phyloP scores from a whole-genome alignment of 805 yeast genomes.

The Clavispora carvajalis region DNA sequence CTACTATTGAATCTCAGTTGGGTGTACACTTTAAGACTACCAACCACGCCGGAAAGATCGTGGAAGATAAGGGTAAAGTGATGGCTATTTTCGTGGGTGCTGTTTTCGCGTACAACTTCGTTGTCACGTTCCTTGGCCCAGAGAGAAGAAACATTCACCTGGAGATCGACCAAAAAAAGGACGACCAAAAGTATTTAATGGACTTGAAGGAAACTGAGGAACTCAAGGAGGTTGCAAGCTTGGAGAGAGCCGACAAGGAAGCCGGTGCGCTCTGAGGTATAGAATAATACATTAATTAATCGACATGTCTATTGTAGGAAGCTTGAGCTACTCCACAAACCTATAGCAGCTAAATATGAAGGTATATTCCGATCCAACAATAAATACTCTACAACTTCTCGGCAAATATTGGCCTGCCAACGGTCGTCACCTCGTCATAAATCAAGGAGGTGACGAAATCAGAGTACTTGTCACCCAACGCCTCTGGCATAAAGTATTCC shows the following conservation, averaged over 20 bases:
- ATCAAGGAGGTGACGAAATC: constrained; percentile 74
- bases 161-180: constrained; percentile 1
- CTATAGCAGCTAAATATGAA: neutral
- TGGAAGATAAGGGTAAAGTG: constrained; percentile 50
- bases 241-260: constrained; percentile 2
- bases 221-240: neutral
- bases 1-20: constrained; percentile 62
- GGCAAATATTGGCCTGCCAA: constrained; percentile 38
- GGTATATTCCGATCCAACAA: constrained; percentile 1
- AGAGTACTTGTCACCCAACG: constrained; percentile 64
- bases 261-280: neutral
- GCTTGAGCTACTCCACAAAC: no score
- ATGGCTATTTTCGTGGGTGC: constrained; percentile 67
- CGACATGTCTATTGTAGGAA: neutral
- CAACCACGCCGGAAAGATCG: constrained; percentile 17
- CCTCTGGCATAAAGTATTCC: constrained; percentile 66
- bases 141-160: constrained; percentile 35
- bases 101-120: constrained; percentile 48
- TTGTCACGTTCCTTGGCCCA: constrained; percentile 54
- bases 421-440: constrained; percentile 65
- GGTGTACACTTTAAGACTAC: constrained; percentile 46
- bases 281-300: no score
- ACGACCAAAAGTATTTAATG: neutral
- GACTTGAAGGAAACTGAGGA: constrained; percentile 1
- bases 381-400: constrained; percentile 31